These are phyloP conservation scores for Polychaeton citri DNA, from an alignment of 2,329 filamentous ascomycete species.

Conservation along the genomic window DNA sequence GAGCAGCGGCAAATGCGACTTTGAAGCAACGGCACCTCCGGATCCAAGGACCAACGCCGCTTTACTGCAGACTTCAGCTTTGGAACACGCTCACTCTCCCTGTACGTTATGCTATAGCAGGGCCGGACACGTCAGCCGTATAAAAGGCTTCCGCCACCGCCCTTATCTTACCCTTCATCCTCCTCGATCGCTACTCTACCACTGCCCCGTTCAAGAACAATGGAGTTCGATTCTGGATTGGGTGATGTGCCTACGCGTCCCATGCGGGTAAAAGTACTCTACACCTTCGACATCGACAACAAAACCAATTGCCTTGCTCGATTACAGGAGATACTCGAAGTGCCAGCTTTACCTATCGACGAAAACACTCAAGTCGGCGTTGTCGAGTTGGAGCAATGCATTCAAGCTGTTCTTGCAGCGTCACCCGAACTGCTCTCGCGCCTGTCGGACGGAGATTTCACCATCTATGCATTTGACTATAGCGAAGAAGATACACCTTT, in stretches of 20 bases:
- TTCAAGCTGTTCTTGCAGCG: slow-evolving; percentile 62
- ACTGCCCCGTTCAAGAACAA: slow-evolving; percentile 12
- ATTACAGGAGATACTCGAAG: slow-evolving; percentile 63
- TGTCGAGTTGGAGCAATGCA: slow-evolving; percentile 73
- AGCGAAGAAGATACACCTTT: slow-evolving; percentile 88
- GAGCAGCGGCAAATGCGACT: too few species aligned
- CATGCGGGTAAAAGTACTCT: slow-evolving; percentile 77
- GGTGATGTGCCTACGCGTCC: slow-evolving; percentile 25
- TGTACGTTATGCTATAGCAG: slow-evolving; percentile 16
- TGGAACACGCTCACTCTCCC: neutral
- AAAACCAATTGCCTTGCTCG: slow-evolving; percentile 83
- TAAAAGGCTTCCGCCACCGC: slow-evolving; percentile 8
- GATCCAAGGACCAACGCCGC: neutral
- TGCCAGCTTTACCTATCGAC: slow-evolving; percentile 71
- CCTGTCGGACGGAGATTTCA: slow-evolving; percentile 63
- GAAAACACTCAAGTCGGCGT: slow-evolving; percentile 72
- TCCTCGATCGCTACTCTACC: slow-evolving; percentile 5
- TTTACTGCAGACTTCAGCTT: neutral
- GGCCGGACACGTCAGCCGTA: slow-evolving; percentile 12
- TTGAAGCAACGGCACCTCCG: too few species aligned
- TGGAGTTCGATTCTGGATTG: slow-evolving; percentile 13
- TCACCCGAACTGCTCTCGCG: slow-evolving; percentile 77
- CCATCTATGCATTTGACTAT: slow-evolving; percentile 94
- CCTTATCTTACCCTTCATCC: slow-evolving; percentile 5
- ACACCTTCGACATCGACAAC: slow-evolving; percentile 83